Evolutionary conservation across 495 filamentous ascomycete species (phyloP).

Genomic region (Platismatia glauca): DNA sequence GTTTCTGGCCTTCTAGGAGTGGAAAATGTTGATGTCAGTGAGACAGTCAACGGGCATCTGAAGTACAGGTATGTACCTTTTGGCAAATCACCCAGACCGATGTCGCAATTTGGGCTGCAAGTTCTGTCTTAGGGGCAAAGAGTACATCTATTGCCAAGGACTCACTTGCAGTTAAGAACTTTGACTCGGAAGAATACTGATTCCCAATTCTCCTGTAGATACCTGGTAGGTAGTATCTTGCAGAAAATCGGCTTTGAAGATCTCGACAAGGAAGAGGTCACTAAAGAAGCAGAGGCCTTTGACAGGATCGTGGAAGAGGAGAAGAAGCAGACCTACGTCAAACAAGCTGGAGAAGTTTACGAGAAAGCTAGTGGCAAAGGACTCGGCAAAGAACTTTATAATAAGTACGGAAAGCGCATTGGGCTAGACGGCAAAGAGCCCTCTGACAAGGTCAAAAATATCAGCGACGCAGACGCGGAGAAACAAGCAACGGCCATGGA

Average conservation of each 20-base stretch:
- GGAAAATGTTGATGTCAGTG: conserved; percentile 68
- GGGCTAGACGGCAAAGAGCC: conserved; percentile 23
- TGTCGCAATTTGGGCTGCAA: neutral
- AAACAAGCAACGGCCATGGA: conserved; percentile 28
- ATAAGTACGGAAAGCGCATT: conserved; percentile 24
- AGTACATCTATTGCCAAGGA: neutral
- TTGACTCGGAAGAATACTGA: neutral
- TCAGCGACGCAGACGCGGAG: conserved; percentile 23
- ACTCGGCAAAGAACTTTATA: conserved; percentile 32
- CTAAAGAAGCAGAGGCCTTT: conserved; percentile 49
- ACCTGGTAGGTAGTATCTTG: conserved; percentile 59
- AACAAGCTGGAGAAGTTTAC: conserved; percentile 30
- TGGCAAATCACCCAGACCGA: neutral
- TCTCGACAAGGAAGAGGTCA: conserved; percentile 46
- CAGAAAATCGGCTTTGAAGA: conserved; percentile 59
- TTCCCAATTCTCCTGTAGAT: conserved; percentile 45
- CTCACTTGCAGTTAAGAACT: neutral
- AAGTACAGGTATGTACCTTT: neutral
- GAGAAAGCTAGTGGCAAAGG: conserved; percentile 22
- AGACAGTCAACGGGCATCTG: conserved; percentile 62
- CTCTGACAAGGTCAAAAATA: conserved; percentile 18
- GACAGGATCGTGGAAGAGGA: conserved; percentile 47
- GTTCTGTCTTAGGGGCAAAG: neutral
- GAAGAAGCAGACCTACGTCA: conserved; percentile 38
- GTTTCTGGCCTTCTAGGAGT: conserved; percentile 58